Evolutionary conservation across 768 basidiomycete genomes (phyloP), one percentile per base, ranked within the genome.

Genomic region (Lactifluus hygrophoroides): DNA sequence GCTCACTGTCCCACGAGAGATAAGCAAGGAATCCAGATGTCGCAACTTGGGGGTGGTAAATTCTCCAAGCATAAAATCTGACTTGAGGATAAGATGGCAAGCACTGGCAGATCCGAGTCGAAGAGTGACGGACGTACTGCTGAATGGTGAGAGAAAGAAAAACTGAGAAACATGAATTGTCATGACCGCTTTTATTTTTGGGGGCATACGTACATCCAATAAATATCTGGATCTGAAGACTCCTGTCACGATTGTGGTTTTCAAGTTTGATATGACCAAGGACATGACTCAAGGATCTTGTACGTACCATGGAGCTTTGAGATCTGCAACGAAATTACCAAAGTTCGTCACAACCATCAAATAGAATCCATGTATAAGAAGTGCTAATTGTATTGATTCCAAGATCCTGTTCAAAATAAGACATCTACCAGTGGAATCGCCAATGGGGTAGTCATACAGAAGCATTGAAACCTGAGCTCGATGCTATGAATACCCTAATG

Each of bases 1-100:
- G 46, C 46, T 56, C 45, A 56, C 54, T 56, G 37, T 56, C 17
- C 10, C 53, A 21, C 21, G 32, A 35, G 40, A 40, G 6, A 34
- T 56, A 28, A 14, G 23, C 13, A 40, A 13, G n/a, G 16, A 19
- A 28, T 21, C 3, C 17, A 5, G n/a, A 5, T 5, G 6, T 38
- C 17, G 35, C 2, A 5, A 27, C 21, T 43, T 21, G 10, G 21
- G 30, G 17, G 2, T 32, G 8, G 37, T 56, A 56, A 21, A 56
- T 56, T 40, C 54, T 56, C 54, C 45, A 56, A 27, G 54, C 54
- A 13, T 56, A 56, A 30, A 56, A 56, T 27, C 54, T 56, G 37
- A 30, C 21, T 34, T 21, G 35, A 6, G 6, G 54, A 27, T 38
- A n/a, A 48, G 30, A 35, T 3, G 14, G 25, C 3, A 28, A 25